Percentiles rank a stretch among this genome's conserved stretches.
Evolutionary conservation across 495 filamentous ascomycete genomes (phyloP).

Genomic region (Xeromyces bisporus): DNA sequence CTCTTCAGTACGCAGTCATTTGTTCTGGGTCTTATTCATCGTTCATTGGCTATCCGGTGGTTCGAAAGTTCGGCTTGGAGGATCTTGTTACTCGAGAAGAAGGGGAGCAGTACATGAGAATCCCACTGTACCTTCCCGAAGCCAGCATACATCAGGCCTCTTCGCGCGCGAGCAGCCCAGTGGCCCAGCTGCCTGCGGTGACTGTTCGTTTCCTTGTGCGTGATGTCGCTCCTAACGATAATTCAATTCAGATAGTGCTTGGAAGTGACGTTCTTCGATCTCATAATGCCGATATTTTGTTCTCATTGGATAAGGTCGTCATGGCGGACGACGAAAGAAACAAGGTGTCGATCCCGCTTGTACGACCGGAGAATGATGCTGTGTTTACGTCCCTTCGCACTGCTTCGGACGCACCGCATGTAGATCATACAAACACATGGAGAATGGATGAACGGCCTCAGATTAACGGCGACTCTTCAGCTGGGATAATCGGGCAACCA

Average conservation of each 20-base stretch:
- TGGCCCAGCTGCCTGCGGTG: conserved; percentile 62
- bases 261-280: conserved; percentile 76
- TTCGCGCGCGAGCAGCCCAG: conserved; percentile 54
- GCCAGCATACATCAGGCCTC: conserved; percentile 64
- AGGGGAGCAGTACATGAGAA: conserved; percentile 47
- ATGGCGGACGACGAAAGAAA: conserved; percentile 74
- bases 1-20: conserved; percentile 76
- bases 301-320: conserved; percentile 77
- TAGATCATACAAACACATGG: conserved; percentile 1
- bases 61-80: conserved; percentile 53
- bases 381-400: conserved; percentile 63
- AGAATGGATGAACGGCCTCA: conserved; percentile 2
- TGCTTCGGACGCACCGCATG: conserved; percentile 18
- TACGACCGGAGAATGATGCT: conserved; percentile 75
- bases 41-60: conserved; percentile 50
- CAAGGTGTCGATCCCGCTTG: conserved; percentile 82
- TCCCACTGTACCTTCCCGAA: conserved; percentile 79
- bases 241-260: conserved; percentile 59
- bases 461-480: conserved; percentile 8
- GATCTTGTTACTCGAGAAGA: conserved; percentile 49
- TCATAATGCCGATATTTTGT: conserved; percentile 78
- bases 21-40: conserved; percentile 88
- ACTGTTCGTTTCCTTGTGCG: conserved; percentile 61
- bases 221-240: conserved; percentile 33
- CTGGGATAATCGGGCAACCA: conserved; percentile 18